A percentile compares a stretch with the other conserved stretches of the same genome.
These are phyloP conservation scores for Talaromyces sp. DNA, from an alignment of 2,329 filamentous ascomycete species.

Conservation along the genomic window DNA sequence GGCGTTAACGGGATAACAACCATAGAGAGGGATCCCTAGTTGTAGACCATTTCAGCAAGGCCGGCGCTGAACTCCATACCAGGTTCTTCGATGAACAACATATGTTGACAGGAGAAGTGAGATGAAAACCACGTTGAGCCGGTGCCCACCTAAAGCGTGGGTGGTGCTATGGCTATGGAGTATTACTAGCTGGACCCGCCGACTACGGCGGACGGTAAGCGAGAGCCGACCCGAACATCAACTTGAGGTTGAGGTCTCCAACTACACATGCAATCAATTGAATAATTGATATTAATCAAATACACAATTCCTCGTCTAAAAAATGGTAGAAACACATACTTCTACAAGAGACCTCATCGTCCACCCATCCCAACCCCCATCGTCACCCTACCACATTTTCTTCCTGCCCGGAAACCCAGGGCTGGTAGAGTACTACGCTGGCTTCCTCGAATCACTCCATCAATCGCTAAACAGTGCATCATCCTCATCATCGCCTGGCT, in stretches of 20 bases:
- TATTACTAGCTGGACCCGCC: neutral
- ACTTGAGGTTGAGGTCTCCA: no score
- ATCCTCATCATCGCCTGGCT: neutral
- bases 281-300: neutral
- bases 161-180: no score
- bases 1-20: no score
- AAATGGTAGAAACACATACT: neutral
- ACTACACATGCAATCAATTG: neutral
- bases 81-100: no score
- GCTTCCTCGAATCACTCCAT: slow-evolving; percentile 2
- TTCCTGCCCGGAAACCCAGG: slow-evolving; percentile 12
- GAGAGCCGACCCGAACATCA: no score
- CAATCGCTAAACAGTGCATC: neutral
- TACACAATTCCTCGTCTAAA: neutral
- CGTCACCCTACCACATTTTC: slow-evolving; percentile 10
- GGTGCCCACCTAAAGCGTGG: no score
- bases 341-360: slow-evolving; percentile 1
- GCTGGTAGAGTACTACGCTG: slow-evolving; percentile 8
- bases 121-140: no score
- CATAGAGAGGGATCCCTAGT: no score
- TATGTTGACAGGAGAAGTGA: no score
- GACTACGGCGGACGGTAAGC: no score
- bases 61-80: no score
- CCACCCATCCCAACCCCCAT: neutral
- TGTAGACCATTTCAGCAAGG: no score